Conservation (phyloP, 2,329 filamentous ascomycete genomes). For the Escovopsis sp. region DNA sequence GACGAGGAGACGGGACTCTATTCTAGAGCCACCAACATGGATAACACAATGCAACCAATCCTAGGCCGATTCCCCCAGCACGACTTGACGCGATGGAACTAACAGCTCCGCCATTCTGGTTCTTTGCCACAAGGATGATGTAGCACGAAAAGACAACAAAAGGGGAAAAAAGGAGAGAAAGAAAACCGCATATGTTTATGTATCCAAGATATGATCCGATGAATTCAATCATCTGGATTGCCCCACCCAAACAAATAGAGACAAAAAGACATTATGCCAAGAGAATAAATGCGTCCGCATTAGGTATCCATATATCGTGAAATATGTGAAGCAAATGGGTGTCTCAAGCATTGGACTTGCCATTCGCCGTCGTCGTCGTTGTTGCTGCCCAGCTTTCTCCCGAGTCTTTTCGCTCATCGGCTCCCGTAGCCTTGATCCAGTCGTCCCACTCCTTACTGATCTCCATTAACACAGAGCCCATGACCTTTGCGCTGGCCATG, state of each 20-base stretch:
- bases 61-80: neutral
- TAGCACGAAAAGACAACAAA: too few relatives aligned
- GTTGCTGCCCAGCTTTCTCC: too few relatives aligned
- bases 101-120: too few relatives aligned
- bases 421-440: constrained; percentile 51
- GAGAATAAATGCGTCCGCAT: neutral
- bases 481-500: constrained; percentile 87
- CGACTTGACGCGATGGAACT: neutral
- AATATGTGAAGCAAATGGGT: too few relatives aligned
- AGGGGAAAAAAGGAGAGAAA: neutral
- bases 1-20: neutral
- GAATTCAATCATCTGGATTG: too few relatives aligned
- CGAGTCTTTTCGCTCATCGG: constrained; percentile 18
- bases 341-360: too few relatives aligned
- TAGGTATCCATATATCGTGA: too few relatives aligned
- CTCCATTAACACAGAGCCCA: constrained; percentile 89
- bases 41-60: too few relatives aligned
- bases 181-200: neutral
- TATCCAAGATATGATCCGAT: neutral
- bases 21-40: too few relatives aligned
- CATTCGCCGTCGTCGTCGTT: too few relatives aligned
- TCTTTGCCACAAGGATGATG: too few relatives aligned
- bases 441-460: constrained; percentile 91
- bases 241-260: neutral
- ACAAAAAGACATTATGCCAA: neutral